Conservation (phyloP, 1,284 basidiomycete species). For the Trichosporon faecale region DNA sequence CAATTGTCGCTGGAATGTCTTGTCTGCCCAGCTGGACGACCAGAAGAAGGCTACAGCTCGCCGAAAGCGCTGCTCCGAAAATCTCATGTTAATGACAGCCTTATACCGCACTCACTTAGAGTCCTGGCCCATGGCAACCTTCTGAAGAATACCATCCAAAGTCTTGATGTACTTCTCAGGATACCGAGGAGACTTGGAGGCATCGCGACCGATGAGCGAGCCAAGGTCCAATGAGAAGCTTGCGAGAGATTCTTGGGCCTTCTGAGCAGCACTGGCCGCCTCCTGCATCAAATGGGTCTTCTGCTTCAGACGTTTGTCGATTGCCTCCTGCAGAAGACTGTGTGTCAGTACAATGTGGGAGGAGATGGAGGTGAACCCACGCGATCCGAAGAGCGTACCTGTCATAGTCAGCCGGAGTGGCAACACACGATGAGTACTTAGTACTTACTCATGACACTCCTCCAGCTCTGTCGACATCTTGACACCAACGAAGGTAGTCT, state of each 20-base stretch:
- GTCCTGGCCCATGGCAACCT: slow-evolving; percentile 88
- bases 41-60: slow-evolving; percentile 88
- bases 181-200: slow-evolving; percentile 73
- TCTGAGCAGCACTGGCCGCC: slow-evolving; percentile 11
- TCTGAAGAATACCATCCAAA: slow-evolving; percentile 77
- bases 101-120: slow-evolving; percentile 61
- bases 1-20: slow-evolving; percentile 79
- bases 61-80: slow-evolving; percentile 79
- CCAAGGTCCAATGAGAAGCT: slow-evolving; percentile 41
- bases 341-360: slow-evolving; percentile 4
- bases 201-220: slow-evolving; percentile 37
- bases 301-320: slow-evolving; percentile 22
- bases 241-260: slow-evolving; percentile 26
- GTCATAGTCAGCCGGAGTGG: neutral
- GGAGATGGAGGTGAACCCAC: slow-evolving; percentile 24
- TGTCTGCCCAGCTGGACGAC: slow-evolving; percentile 72
- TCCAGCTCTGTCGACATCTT: slow-evolving; percentile 4
- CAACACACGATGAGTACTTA: neutral
- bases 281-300: neutral
- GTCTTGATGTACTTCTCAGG: slow-evolving; percentile 88
- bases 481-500: neutral
- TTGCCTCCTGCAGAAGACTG: slow-evolving; percentile 34
- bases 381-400: slow-evolving; percentile 43
- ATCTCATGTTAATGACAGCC: slow-evolving; percentile 55
- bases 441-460: slow-evolving; percentile 8